These are phyloP conservation scores for Ophiostoma sp. DNA, from an alignment of 2,329 filamentous ascomycete genomes.

Conservation along the genomic window DNA sequence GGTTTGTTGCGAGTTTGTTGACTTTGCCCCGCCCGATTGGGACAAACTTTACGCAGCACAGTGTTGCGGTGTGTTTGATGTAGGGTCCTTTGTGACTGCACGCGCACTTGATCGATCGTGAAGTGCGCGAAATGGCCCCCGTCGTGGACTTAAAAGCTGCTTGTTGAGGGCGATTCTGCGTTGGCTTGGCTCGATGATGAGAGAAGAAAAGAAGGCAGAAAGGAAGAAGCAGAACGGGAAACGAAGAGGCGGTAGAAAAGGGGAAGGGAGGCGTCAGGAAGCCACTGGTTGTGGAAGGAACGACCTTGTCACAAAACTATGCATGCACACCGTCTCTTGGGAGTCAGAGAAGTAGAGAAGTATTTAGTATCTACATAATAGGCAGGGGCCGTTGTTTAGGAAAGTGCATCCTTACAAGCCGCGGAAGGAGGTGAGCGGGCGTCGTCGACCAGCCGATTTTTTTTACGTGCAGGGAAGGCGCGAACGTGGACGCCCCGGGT, in stretches of 20 bases:
- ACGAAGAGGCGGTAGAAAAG: background rate
- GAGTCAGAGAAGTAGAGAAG: background rate
- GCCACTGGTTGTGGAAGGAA: background rate
- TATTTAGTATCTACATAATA: background rate
- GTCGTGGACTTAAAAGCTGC: background rate
- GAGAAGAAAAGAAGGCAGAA: background rate
- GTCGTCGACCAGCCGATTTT: background rate
- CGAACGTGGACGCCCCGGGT: conserved; percentile 21
- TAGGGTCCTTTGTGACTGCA: background rate
- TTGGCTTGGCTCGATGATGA: background rate
- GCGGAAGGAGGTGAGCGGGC: conserved; percentile 9
- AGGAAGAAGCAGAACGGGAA: background rate
- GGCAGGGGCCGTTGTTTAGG: background rate
- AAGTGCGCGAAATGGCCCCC: background rate
- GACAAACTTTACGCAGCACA: background rate
- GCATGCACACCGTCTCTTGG: background rate
- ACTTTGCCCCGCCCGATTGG: background rate
- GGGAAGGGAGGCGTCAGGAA: background rate
- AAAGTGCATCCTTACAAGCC: background rate
- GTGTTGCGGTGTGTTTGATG: background rate
- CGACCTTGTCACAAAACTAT: background rate
- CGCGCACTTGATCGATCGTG: background rate
- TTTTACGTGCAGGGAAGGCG: conserved; percentile 19
- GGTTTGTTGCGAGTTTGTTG: background rate
- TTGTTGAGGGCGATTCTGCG: background rate